Base-by-base conservation (phyloP, 2,329 filamentous ascomycete species). In the Aureobasidium sp. region DNA sequence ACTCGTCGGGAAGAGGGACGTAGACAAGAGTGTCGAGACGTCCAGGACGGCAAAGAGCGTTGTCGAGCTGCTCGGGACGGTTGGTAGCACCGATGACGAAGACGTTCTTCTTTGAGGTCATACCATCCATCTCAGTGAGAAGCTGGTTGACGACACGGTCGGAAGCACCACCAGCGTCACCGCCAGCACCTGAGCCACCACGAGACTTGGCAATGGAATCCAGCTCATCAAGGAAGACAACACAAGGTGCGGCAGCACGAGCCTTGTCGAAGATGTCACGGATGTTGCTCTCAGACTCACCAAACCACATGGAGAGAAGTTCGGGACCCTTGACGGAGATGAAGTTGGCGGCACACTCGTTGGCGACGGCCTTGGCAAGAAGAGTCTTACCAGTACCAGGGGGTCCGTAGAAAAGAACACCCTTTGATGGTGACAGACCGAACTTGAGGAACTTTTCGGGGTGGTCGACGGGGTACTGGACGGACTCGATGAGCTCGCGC, bases 381-480 rank as follows among this genome's bases (percentile, higher is more conserved):
- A 99, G 86, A 65, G 94, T 99, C 85, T 99, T 99, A 96, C 94
- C 94, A 74, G 95, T 99, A 93, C 94, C 94, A 70, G 94, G 94
- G 67, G 95, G 94, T 68, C 94, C 95, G 74, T 97, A 99, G 83
- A 99, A 99, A 67, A 99, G 84, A 66, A 99, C 94, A 90, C 94
- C 94, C 72, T 93, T 91, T 67, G 94, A 97, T 65, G 94, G 94
- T 64, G 92, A 97, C 72, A 99, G 88, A 77, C 94, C 95, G 68
- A 99, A 99, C 83, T 99, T 99, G 87, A 97, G 91, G 87, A 97
- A 99, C 82, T 95, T 97, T 79, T 99, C 95, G 70, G 94, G 95
- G 74, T 99, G 94, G 76, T 99, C 94, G 78, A 99, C 94, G 27
- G 94, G 95, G 80, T 99, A 99, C 78, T 99, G 94, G 53, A 99